Evolutionary conservation across 495 filamentous ascomycete genomes (phyloP).

Genomic region (Neurospora sp.): DNA sequence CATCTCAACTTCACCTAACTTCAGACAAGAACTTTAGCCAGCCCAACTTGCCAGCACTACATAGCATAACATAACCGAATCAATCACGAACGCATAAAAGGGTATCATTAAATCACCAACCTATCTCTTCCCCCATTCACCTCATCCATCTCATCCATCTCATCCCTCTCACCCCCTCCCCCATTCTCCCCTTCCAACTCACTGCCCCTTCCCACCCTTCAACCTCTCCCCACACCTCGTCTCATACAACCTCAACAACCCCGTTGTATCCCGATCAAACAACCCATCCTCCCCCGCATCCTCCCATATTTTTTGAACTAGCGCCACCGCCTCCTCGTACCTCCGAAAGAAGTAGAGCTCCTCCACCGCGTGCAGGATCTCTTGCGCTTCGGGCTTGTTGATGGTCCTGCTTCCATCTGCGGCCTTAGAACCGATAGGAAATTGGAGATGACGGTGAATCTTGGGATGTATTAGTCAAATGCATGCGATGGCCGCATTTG

Average conservation of each 20-base stretch:
- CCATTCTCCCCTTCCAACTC: background rate
- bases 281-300: slow-evolving; percentile 9
- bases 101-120: background rate
- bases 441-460: slow-evolving; percentile 15
- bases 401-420: slow-evolving; percentile 2
- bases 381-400: slow-evolving; percentile 34
- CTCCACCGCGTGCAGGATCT: slow-evolving; percentile 43
- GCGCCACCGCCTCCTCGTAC: slow-evolving; percentile 32
- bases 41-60: background rate
- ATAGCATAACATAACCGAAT: background rate
- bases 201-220: background rate
- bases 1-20: background rate
- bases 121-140: slow-evolving; percentile 2
- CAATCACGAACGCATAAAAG: background rate
- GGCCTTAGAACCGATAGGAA: slow-evolving; percentile 1
- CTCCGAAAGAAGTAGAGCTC: slow-evolving; percentile 45
- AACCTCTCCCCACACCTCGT: slow-evolving; percentile 19
- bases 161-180: background rate
- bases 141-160: too few relatives aligned
- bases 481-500: too few relatives aligned
- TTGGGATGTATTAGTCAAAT: background rate
- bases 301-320: slow-evolving; percentile 22
- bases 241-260: slow-evolving; percentile 26
- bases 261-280: slow-evolving; percentile 28
- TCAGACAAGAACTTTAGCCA: background rate